Conservation (phyloP, 2,329 filamentous ascomycete species). For the Fusarium chlamydosporum region DNA sequence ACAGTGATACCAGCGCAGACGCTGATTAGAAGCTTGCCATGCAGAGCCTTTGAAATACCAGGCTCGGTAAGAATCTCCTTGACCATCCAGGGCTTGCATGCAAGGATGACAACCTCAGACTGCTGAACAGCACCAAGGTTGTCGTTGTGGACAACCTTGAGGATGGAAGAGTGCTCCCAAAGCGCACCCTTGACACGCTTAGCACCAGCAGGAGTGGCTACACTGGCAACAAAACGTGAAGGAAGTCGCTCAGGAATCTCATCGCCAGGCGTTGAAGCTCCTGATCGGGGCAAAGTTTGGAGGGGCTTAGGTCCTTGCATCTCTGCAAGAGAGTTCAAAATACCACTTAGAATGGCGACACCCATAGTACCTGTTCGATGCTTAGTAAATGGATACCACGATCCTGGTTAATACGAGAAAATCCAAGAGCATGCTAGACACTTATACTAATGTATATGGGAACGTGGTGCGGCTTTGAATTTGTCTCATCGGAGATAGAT, state of each 20-base stretch:
- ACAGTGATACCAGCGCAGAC: constrained; percentile 84
- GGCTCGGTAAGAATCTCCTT: constrained; percentile 75
- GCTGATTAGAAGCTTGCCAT: constrained; percentile 84
- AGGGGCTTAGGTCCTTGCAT: constrained; percentile 63
- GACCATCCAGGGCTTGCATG: constrained; percentile 85
- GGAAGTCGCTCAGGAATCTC: constrained; percentile 73
- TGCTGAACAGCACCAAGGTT: constrained; percentile 77
- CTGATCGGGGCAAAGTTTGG: constrained; percentile 58
- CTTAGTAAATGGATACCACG: constrained; percentile 24
- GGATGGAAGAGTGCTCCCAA: constrained; percentile 70
- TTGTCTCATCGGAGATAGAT: background rate
- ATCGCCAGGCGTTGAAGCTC: constrained; percentile 61
- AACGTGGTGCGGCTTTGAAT: background rate
- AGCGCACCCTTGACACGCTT: constrained; percentile 77
- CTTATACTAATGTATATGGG: constrained; percentile 2
- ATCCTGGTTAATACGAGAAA: background rate
- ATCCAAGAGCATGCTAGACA: background rate
- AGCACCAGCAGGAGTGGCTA: constrained; percentile 77
- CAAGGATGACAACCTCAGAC: constrained; percentile 81
- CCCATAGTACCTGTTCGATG: constrained; percentile 79
- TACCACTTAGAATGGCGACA: constrained; percentile 84
- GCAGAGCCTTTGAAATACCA: constrained; percentile 79
- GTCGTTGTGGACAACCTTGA: constrained; percentile 78
- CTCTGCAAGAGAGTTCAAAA: constrained; percentile 77
- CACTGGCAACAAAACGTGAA: constrained; percentile 84